Percentiles rank a stretch among this genome's conserved stretches.
Conservation (phyloP, 2,329 filamentous ascomycete species). For the Tolypocladium amazonense region DNA sequence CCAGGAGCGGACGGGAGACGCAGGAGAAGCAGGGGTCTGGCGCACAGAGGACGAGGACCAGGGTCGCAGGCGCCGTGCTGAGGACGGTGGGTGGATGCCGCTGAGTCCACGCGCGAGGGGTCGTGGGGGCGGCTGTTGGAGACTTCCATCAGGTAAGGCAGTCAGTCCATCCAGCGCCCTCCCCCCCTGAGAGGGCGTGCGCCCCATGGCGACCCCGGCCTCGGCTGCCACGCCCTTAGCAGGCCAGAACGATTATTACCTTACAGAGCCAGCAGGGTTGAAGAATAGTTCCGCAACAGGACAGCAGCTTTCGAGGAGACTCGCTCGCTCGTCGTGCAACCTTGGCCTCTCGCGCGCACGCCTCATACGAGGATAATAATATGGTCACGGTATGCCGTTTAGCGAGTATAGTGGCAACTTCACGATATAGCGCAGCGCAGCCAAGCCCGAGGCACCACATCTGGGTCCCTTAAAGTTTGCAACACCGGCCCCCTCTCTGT, state of each 20-base stretch:
- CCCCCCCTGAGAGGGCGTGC: background rate
- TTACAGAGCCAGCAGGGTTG: too few species aligned
- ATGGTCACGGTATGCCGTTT: too few species aligned
- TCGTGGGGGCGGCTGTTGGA: background rate
- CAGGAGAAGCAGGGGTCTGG: conserved; percentile 1
- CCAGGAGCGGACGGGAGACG: background rate
- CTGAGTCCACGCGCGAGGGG: background rate
- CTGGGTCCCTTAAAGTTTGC: background rate
- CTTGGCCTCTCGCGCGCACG: background rate
- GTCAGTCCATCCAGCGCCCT: too few species aligned
- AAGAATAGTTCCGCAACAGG: background rate
- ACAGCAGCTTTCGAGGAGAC: too few species aligned
- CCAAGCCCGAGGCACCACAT: background rate
- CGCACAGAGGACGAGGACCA: background rate
- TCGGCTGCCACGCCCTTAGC: background rate
- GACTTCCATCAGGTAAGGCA: too few species aligned
- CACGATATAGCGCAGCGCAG: background rate
- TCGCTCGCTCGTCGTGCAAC: background rate
- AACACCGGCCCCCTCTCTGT: background rate
- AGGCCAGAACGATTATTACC: too few species aligned
- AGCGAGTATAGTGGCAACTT: too few species aligned
- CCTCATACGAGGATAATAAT: background rate
- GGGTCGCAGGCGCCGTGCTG: background rate
- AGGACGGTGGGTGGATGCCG: background rate
- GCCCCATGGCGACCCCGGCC: background rate